Percentiles rank a stretch among this genome's conserved stretches.
Evolutionary conservation across 1,284 basidiomycete genomes (phyloP).

Genomic region (Stygiomarasmius scandens): DNA sequence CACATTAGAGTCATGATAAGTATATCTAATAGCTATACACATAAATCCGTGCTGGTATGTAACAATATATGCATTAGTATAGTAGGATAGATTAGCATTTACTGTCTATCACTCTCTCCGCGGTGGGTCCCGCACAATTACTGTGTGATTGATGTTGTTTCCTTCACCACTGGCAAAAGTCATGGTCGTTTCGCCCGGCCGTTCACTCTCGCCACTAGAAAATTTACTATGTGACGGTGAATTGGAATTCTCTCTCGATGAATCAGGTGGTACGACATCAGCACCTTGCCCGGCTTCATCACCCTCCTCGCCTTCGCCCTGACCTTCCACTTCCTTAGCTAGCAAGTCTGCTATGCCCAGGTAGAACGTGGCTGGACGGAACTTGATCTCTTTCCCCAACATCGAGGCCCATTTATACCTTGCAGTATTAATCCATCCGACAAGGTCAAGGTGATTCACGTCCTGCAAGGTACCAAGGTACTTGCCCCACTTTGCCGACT

Average conservation of each 20-base stretch:
- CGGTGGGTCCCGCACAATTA: neutral
- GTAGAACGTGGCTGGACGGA: constrained; percentile 75
- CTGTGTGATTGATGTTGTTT: neutral
- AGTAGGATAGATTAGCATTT: neutral
- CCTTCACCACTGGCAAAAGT: neutral
- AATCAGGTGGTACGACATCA: neutral
- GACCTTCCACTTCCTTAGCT: constrained; percentile 68
- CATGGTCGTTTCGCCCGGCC: neutral
- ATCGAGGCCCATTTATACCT: constrained; percentile 87
- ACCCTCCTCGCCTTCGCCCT: constrained; percentile 4
- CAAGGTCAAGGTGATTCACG: constrained; percentile 93
- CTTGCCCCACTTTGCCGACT: constrained; percentile 74
- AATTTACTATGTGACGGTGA: neutral
- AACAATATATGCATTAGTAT: neutral
- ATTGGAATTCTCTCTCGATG: neutral
- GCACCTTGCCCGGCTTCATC: constrained; percentile 18
- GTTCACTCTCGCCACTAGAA: neutral
- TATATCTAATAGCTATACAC: neutral
- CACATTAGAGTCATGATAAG: neutral
- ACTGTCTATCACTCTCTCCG: neutral
- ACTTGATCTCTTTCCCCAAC: constrained; percentile 86
- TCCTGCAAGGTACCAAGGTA: constrained; percentile 24
- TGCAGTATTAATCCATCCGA: constrained; percentile 82
- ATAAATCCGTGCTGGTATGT: neutral
- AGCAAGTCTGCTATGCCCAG: constrained; percentile 52